phyloP scores from a whole-genome alignment of 495 filamentous ascomycete species.

The Aspergillus cristatus region DNA sequence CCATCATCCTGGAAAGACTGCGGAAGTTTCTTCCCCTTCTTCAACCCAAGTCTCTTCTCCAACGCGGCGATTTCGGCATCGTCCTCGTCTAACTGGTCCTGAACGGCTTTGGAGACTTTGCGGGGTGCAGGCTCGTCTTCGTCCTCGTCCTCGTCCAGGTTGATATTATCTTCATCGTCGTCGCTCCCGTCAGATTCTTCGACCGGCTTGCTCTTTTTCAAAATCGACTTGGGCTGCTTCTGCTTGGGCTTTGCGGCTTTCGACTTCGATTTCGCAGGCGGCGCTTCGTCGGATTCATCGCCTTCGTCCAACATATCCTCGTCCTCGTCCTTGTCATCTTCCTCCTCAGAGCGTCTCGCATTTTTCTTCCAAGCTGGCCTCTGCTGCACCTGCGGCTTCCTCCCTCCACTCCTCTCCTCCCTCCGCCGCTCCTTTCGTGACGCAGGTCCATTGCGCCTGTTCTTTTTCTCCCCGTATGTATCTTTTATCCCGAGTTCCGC shows the following conservation, averaged over 20 bases:
- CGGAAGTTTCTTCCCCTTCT: conserved; percentile 62
- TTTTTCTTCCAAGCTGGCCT: conserved; percentile 14
- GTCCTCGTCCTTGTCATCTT: conserved; percentile 4
- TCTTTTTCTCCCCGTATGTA: conserved; percentile 30
- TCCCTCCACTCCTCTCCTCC: conserved; percentile 48
- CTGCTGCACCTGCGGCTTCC: no score
- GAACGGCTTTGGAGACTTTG: conserved; percentile 47
- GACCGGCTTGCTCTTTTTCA: conserved; percentile 30
- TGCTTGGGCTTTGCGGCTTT: conserved; percentile 18
- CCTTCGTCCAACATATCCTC: conserved; percentile 18
- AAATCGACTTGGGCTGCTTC: conserved; percentile 27
- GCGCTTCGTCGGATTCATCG: conserved; percentile 16
- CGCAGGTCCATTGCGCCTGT: conserved; percentile 27
- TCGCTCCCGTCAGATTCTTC: conserved; percentile 7
- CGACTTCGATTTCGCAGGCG: conserved; percentile 8
- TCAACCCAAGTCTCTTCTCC: conserved; percentile 84
- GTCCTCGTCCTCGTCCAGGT: conserved; percentile 14
- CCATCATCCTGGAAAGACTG: conserved; percentile 81
- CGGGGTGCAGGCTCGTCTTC: conserved; percentile 14
- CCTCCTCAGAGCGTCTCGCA: conserved; percentile 8
- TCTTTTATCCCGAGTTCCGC: conserved; percentile 48
- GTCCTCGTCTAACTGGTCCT: conserved; percentile 57
- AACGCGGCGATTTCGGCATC: conserved; percentile 81
- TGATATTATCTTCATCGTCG: conserved; percentile 7
- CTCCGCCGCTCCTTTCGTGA: conserved; percentile 55